Evolutionary conservation across 495 filamentous ascomycete species (phyloP).

Genomic region (Penicillium malachiteum): DNA sequence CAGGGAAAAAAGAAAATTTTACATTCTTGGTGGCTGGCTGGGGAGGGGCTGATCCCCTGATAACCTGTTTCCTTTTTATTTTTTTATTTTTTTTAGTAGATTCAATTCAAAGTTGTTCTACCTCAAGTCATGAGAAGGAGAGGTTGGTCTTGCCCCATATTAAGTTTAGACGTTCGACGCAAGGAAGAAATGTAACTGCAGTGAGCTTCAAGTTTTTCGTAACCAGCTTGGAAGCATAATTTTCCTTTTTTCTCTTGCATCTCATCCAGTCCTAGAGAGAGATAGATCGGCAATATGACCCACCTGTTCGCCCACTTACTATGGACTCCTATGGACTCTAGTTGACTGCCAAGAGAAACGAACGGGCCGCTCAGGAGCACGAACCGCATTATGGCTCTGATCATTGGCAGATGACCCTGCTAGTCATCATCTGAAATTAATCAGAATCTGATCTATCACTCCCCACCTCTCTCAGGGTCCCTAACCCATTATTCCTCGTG

Average conservation of each 20-base stretch:
- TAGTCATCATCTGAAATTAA: slow-evolving; percentile 20
- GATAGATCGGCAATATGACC: slow-evolving; percentile 21
- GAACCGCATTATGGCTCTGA: slow-evolving; percentile 11
- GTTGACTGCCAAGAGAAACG: slow-evolving; percentile 1
- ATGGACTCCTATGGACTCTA: slow-evolving; percentile 19
- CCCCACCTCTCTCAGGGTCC: slow-evolving; percentile 16
- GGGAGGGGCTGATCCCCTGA: slow-evolving; percentile 7
- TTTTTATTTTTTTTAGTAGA: too few species aligned
- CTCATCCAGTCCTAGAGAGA: background rate
- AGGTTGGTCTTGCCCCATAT: background rate
- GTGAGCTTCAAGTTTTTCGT: background rate
- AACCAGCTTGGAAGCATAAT: background rate
- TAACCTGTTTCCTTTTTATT: slow-evolving; percentile 1
- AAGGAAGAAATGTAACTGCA: background rate
- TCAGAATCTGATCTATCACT: slow-evolving; percentile 23
- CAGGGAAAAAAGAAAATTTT: background rate
- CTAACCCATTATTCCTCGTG: slow-evolving; percentile 3
- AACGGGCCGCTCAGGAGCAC: slow-evolving; percentile 16
- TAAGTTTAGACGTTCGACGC: background rate
- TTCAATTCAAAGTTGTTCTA: too few species aligned
- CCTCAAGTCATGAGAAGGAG: too few species aligned
- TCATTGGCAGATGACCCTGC: slow-evolving; percentile 18
- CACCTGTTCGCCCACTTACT: slow-evolving; percentile 29
- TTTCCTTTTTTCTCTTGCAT: slow-evolving; percentile 4
- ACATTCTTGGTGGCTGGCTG: slow-evolving; percentile 17